Evolutionary conservation across 2,329 filamentous ascomycete genomes (phyloP), one percentile per base, ranked within the genome.

Genomic region (Aspergillus pseudotamarii): DNA sequence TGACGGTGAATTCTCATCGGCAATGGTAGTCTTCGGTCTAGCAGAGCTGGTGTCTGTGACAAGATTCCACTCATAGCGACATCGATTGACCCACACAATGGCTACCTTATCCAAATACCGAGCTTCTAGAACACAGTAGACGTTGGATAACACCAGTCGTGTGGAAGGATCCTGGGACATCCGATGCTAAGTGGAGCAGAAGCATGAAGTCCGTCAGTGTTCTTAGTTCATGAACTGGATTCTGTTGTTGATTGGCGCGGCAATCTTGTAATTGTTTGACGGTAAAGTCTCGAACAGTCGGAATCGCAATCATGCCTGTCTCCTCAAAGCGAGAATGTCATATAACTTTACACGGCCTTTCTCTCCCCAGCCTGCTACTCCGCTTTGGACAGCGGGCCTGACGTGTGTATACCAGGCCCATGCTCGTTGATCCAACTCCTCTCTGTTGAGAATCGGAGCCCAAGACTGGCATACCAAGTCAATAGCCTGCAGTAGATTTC

Each of bases 331-430:
- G 19, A 94, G 74, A 46, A 96, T 91, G 67, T 88, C 87, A 16
- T 80, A 80, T 41, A 96, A 75, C 68, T 83, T 88, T 32, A 96
- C 81, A 59, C 82, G 80, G 1, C 91, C 92, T 76, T 94, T 95
- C 14, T 90, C 91, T 32, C 93, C 93, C 93, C 93, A 96, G 1
- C 93, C 93, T 23, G 88, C 86, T 55, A 87, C 86, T 0, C 93
- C 93, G 61, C 83, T 79, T 63, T 91, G 88, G 2, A 96, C 90
- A 23, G 92, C 89, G 0, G 93, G 93, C 66, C 93, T 83, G 23
- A 94, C 87, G 26, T 86, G 84, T 1, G 90, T 82, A 76, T 96
- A 96, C 93, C 93, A 96, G 12, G 81, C 81, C 91, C 92, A 96
- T 21, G 92, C 91, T 63, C 88, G 85, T 65, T 84, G 84, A 73